Percentiles rank a stretch among this genome's conserved stretches.
Evolutionary conservation across 768 basidiomycete species (phyloP).

Genomic region (Boletus insuetus): DNA sequence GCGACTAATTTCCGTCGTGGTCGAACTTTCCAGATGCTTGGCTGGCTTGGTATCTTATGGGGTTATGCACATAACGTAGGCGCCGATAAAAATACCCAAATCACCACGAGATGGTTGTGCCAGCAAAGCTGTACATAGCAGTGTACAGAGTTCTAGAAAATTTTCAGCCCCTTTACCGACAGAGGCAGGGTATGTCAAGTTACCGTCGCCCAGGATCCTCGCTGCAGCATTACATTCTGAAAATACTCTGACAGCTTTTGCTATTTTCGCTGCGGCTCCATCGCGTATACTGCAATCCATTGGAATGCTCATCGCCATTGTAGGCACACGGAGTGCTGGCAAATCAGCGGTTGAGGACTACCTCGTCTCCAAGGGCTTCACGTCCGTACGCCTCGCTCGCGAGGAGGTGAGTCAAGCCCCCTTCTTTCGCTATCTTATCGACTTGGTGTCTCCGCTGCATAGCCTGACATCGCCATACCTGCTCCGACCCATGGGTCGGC

Average conservation of each 20-base stretch:
- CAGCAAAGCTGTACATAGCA: no score
- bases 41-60: no score
- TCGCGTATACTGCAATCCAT: not conserved
- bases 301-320: conserved; percentile 65
- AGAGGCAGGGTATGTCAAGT: no score
- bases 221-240: no score
- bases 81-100: no score
- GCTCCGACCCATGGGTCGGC: not conserved
- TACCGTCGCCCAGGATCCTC: no score
- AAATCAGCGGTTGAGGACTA: conserved; percentile 60
- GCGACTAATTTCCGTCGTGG: no score
- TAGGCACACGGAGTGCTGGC: conserved; percentile 62
- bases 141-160: no score
- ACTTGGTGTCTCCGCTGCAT: not conserved
- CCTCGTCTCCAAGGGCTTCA: conserved; percentile 58
- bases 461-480: conserved; percentile 4
- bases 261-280: not conserved
- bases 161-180: no score
- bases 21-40: no score
- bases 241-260: not conserved
- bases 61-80: no score
- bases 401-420: conserved; percentile 16
- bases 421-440: not conserved
- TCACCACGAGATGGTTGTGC: no score
- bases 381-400: conserved; percentile 40